phyloP scores from a whole-genome alignment of 495 filamentous ascomycete species.

The Paragyromitra xinjiangensis region DNA sequence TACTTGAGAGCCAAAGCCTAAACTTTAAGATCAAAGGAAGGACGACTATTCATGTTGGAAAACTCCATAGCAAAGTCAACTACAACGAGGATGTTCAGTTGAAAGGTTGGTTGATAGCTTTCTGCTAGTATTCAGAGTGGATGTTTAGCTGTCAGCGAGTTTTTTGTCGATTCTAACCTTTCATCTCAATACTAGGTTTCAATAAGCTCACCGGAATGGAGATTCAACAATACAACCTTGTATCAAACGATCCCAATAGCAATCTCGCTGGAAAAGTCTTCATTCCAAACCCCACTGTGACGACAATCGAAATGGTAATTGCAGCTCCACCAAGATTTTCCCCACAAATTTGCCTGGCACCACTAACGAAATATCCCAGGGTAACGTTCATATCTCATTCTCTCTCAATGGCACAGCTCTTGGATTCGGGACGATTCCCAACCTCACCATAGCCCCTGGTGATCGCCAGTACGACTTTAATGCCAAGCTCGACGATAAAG shows the following conservation, averaged over 20 bases:
- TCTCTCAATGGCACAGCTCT: slow-evolving; percentile 30
- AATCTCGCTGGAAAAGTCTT: slow-evolving; percentile 53
- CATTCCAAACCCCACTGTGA: slow-evolving; percentile 56
- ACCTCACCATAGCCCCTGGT: slow-evolving; percentile 48
- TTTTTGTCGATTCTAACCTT: background rate
- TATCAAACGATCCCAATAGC: slow-evolving; percentile 26
- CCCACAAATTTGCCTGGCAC: background rate
- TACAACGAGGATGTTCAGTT: slow-evolving; percentile 52
- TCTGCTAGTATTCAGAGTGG: background rate
- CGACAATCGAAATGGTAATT: slow-evolving; percentile 55
- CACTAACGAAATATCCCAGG: slow-evolving; percentile 37
- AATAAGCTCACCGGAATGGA: slow-evolving; percentile 55
- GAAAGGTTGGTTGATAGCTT: slow-evolving; percentile 47
- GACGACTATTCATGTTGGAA: slow-evolving; percentile 50
- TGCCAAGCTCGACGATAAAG: slow-evolving; percentile 11
- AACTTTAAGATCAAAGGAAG: slow-evolving; percentile 44
- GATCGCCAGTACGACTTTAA: slow-evolving; percentile 52
- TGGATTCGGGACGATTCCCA: slow-evolving; percentile 47
- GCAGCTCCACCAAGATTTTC: background rate
- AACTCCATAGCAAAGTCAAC: slow-evolving; percentile 41
- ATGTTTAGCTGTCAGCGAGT: background rate
- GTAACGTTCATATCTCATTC: slow-evolving; percentile 49
- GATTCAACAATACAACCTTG: slow-evolving; percentile 47
- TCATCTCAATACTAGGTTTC: slow-evolving; percentile 34
- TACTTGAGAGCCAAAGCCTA: slow-evolving; percentile 40